These are phyloP conservation scores for Candida arabinofermentans DNA, from an alignment of 805 yeast species.

Conservation along the genomic window DNA sequence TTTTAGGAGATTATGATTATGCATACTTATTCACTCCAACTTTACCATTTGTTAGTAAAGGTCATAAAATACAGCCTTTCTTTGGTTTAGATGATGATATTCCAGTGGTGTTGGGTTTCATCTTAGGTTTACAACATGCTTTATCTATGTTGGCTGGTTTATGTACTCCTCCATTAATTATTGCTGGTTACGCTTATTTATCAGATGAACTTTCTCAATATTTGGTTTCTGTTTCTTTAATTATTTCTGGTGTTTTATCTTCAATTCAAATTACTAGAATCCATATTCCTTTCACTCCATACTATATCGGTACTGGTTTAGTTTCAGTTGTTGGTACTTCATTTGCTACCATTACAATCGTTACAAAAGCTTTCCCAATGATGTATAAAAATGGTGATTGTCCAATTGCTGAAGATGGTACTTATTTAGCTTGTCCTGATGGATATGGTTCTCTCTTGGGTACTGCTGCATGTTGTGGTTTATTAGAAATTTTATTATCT, in stretches of 20 bases:
- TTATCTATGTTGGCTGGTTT: conserved; percentile 91
- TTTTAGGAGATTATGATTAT: conserved; percentile 86
- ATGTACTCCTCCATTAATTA: conserved; percentile 77
- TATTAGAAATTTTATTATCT: conserved; percentile 67
- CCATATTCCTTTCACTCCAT: conserved; percentile 68
- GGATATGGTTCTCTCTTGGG: conserved; percentile 88
- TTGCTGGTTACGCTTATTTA: conserved; percentile 61
- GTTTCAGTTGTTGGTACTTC: conserved; percentile 90
- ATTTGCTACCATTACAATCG: conserved; percentile 83
- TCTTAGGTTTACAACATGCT: conserved; percentile 85
- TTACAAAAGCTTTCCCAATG: conserved; percentile 67
- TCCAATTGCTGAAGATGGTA: conserved; percentile 60
- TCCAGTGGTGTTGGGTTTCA: conserved; percentile 73
- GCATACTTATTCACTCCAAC: conserved; percentile 74
- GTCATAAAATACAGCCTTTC: conserved; percentile 64
- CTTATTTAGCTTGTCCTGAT: conserved; percentile 72
- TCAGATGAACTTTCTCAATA: conserved; percentile 47
- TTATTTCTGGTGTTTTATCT: conserved; percentile 68
- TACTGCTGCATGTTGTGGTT: conserved; percentile 73
- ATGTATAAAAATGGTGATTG: conserved; percentile 76
- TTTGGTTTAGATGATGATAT: conserved; percentile 76
- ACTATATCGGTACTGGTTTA: conserved; percentile 82
- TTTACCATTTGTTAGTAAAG: conserved; percentile 57
- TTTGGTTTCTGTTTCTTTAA: conserved; percentile 67
- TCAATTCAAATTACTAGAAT: conserved; percentile 76